Evolutionary conservation across 1,284 basidiomycete genomes (phyloP).

Genomic region (Malassezia globosa): DNA sequence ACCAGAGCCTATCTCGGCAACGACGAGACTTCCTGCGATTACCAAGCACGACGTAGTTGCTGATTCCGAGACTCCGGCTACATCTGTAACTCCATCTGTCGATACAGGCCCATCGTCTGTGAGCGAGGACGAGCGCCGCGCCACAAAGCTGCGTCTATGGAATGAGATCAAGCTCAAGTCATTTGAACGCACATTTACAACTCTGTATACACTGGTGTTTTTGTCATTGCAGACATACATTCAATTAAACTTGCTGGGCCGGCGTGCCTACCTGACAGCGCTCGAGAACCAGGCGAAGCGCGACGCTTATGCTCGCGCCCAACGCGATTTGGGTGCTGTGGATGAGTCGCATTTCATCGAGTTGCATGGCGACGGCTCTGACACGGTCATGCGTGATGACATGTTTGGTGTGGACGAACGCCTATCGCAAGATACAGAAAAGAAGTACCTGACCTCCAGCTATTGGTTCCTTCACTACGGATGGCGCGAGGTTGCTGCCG

Average conservation of each 20-base stretch:
- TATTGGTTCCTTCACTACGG: slow-evolving; percentile 86
- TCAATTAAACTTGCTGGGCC: slow-evolving; percentile 72
- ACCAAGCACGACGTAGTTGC: no score
- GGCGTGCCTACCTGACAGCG: slow-evolving; percentile 65
- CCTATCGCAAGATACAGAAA: slow-evolving; percentile 55
- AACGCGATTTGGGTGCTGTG: background rate
- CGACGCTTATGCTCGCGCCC: background rate
- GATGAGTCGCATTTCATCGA: slow-evolving; percentile 13
- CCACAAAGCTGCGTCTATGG: slow-evolving; percentile 39
- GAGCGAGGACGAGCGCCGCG: slow-evolving; percentile 14
- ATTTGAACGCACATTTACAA: slow-evolving; percentile 71
- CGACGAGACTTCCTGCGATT: slow-evolving; percentile 7
- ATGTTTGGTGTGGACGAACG: slow-evolving; percentile 6
- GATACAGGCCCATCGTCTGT: background rate
- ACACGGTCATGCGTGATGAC: background rate
- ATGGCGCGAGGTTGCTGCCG: slow-evolving; percentile 67
- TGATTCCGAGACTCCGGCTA: background rate
- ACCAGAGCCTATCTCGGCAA: slow-evolving; percentile 10
- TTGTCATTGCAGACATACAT: slow-evolving; percentile 68
- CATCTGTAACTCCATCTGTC: background rate
- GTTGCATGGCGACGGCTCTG: slow-evolving; percentile 6
- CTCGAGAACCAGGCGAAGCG: slow-evolving; percentile 52
- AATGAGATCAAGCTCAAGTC: slow-evolving; percentile 50
- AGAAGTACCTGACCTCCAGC: slow-evolving; percentile 68
- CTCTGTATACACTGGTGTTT: slow-evolving; percentile 67